Evolutionary conservation across 2,329 filamentous ascomycete genomes (phyloP), one percentile per base, ranked within the genome.

Genomic region (Aspergillus pseudonomiae): DNA sequence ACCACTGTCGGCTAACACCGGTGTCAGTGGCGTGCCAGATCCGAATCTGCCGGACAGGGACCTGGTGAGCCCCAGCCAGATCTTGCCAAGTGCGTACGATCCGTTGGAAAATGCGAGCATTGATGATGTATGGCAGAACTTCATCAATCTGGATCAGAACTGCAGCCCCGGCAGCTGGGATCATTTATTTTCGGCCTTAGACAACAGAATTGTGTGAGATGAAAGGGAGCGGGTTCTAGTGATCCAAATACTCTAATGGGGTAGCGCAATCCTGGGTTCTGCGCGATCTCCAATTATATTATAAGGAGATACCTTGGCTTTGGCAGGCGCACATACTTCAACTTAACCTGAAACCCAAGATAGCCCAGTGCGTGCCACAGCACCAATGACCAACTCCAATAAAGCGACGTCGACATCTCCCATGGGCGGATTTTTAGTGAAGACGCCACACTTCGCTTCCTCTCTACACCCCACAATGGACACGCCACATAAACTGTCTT

Each of bases 111-210:
- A 56, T 21, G 12, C 34, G 21, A 21, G 43, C 32, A 56, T 56
- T 26, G 34, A 56, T 21, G 53, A 39, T 16, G 7, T 56, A 30
- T 56, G 53, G 53, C 30, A 56, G 36, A 56, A 26, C 30, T 56
- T 56, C 34, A 43, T 56, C 21, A 41, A 56, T 56, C 32, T 19
- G 21, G 53, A 56, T 43, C 41, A 43, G 41, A 43, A 43, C 41
- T 43, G 41, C 41, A 43, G 41, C 19, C 41, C 41, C 1, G 41
- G 19, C 41, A 43, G 41, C 41, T 43, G 41, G 41, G 41, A 21
- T n/a, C 41, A 43, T 43, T 43, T 43, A n/a, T 43, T 43, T 43
- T 43, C 41, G 41, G 41, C 41, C 41, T 43, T 43, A n/a, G 41
- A 43, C 41, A 43, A 16, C 1, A n/a, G 41, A 36, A 36, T 36